Evolutionary conservation across 495 filamentous ascomycete species (phyloP).

Genomic region (Baudoinia panamericana): DNA sequence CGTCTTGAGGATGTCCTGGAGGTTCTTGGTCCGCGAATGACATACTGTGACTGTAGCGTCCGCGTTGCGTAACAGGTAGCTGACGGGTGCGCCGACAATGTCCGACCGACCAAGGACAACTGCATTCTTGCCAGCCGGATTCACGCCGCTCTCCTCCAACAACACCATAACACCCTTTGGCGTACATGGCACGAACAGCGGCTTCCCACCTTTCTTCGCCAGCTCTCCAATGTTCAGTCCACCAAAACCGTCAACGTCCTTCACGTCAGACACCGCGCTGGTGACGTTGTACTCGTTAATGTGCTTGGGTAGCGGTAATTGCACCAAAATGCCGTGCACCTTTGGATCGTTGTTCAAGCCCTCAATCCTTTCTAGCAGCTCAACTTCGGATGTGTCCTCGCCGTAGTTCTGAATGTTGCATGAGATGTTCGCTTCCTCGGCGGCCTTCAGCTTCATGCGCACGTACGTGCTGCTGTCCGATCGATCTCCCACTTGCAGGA

Average conservation of each 20-base stretch:
- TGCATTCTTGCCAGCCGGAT: slow-evolving; percentile 78
- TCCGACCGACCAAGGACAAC: slow-evolving; percentile 92
- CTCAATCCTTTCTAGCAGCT: slow-evolving; percentile 70
- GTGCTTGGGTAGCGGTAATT: slow-evolving; percentile 76
- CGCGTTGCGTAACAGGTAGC: slow-evolving; percentile 85
- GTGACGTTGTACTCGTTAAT: slow-evolving; percentile 84
- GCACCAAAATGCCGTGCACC: slow-evolving; percentile 87
- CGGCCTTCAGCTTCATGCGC: slow-evolving; percentile 97
- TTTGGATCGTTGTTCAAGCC: slow-evolving; percentile 74
- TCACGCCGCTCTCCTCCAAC: slow-evolving; percentile 67
- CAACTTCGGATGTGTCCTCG: slow-evolving; percentile 66
- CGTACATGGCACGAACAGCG: slow-evolving; percentile 84
- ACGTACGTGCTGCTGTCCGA: slow-evolving; percentile 98
- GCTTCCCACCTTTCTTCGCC: slow-evolving; percentile 80
- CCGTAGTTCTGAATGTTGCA: slow-evolving; percentile 75
- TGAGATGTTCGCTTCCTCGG: slow-evolving; percentile 83
- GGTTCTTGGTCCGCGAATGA: slow-evolving; percentile 69
- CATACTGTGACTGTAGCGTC: slow-evolving; percentile 95
- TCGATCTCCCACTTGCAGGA: slow-evolving; percentile 87
- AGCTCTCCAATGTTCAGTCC: slow-evolving; percentile 87
- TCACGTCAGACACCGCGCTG: slow-evolving; percentile 77
- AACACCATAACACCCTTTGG: slow-evolving; percentile 95
- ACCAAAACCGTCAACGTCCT: slow-evolving; percentile 97
- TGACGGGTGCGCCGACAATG: slow-evolving; percentile 93
- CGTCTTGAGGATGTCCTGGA: slow-evolving; percentile 59